phyloP scores from a whole-genome alignment of 108 stramenopile genomes.

The Nitzschia inconspicua region DNA sequence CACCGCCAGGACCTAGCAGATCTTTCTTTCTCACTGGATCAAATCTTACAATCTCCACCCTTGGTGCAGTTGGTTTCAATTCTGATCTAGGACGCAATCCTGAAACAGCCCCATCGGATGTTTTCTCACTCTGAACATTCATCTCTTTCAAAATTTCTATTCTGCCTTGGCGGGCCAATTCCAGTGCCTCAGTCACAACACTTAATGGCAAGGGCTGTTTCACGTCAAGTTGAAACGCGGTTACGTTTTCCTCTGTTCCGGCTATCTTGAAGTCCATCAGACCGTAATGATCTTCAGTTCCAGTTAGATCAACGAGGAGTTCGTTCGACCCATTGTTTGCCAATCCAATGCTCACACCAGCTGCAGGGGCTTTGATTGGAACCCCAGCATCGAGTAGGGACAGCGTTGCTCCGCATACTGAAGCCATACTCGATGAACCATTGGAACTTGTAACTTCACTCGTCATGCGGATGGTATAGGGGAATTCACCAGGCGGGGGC shows the following conservation, averaged over 20 bases:
- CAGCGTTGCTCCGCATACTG: slow-evolving; percentile 60
- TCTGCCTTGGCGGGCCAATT: slow-evolving; percentile 64
- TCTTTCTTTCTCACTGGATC: slow-evolving; percentile 60
- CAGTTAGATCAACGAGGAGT: slow-evolving; percentile 86
- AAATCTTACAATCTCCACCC: slow-evolving; percentile 53
- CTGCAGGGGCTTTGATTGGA: slow-evolving; percentile 74
- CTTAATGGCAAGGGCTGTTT: slow-evolving; percentile 44
- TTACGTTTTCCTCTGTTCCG: slow-evolving; percentile 75
- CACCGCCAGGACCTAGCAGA: slow-evolving; percentile 68
- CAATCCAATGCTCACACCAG: slow-evolving; percentile 87
- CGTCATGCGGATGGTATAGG: slow-evolving; percentile 82
- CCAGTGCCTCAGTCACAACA: slow-evolving; percentile 55
- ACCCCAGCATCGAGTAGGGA: slow-evolving; percentile 93
- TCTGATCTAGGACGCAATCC: slow-evolving; percentile 28
- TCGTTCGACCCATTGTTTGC: slow-evolving; percentile 23
- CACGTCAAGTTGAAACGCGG: slow-evolving; percentile 81
- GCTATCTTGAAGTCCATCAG: slow-evolving; percentile 95
- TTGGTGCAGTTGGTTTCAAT: slow-evolving; percentile 52
- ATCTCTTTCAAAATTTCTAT: slow-evolving; percentile 69
- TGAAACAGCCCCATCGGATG: slow-evolving; percentile 12
- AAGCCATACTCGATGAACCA: slow-evolving; percentile 38
- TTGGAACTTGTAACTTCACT: slow-evolving; percentile 77
- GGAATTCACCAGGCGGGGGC: slow-evolving; percentile 67
- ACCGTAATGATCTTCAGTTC: slow-evolving; percentile 83
- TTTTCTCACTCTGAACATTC: slow-evolving; percentile 27